Evolutionary conservation across 805 yeast genomes (phyloP).

Genomic region (Pichia nakasei): DNA sequence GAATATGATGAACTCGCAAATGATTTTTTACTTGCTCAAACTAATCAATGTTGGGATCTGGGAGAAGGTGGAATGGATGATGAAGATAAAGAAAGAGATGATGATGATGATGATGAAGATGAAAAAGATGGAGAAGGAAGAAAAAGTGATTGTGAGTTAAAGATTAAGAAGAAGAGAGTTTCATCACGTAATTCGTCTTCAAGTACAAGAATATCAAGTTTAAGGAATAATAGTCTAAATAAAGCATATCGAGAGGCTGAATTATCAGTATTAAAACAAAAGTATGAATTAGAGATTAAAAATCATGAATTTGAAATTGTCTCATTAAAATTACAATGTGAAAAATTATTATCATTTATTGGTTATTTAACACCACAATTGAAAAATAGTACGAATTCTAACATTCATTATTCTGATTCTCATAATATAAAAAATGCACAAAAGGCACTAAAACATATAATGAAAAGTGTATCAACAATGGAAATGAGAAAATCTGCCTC

Average conservation of each 20-base stretch:
- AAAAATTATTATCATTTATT: slow-evolving; percentile 46
- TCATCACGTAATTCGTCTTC: slow-evolving; percentile 1
- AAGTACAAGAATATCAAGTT: slow-evolving; percentile 13
- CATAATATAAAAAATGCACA: slow-evolving; percentile 41
- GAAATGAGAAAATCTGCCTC: slow-evolving; percentile 16
- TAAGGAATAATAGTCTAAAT: slow-evolving; percentile 19
- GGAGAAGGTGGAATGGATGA: slow-evolving; percentile 7
- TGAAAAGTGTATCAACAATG: slow-evolving; percentile 26
- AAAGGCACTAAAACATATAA: slow-evolving; percentile 30
- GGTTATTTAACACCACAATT: slow-evolving; percentile 47
- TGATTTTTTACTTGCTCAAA: slow-evolving; percentile 12
- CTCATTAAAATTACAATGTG: slow-evolving; percentile 46
- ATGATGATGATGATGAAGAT: background rate
- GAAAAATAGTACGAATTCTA: slow-evolving; percentile 23
- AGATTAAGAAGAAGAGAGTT: slow-evolving; percentile 8
- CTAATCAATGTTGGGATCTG: too few species aligned
- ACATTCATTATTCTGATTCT: slow-evolving; percentile 44
- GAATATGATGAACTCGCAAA: slow-evolving; percentile 23
- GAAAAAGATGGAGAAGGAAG: background rate
- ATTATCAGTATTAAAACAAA: slow-evolving; percentile 16
- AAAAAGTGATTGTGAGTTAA: background rate
- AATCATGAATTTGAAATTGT: slow-evolving; percentile 45
- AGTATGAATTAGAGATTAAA: slow-evolving; percentile 38
- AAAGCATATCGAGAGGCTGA: slow-evolving; percentile 20
- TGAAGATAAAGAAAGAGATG: slow-evolving; percentile 2